These are phyloP conservation scores for Aciculosporium take DNA, from an alignment of 2,329 filamentous ascomycete genomes.

Conservation along the genomic window DNA sequence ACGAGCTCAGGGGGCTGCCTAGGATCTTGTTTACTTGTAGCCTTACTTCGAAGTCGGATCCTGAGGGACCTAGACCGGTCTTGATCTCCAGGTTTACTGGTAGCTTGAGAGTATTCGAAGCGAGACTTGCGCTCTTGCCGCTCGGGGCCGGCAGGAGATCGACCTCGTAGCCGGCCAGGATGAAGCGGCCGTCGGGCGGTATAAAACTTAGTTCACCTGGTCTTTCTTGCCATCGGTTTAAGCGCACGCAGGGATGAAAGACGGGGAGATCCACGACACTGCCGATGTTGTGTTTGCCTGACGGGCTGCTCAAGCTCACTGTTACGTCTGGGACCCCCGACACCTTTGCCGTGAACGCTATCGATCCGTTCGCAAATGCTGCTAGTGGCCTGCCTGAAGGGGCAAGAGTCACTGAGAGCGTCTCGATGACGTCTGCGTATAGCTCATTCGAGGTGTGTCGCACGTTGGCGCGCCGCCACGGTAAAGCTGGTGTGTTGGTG, in stretches of 20 bases:
- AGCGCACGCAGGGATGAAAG: constrained; percentile 87
- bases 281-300: constrained; percentile 61
- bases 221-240: constrained; percentile 78
- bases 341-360: constrained; percentile 89
- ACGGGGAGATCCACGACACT: constrained; percentile 75
- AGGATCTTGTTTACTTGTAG: constrained; percentile 57
- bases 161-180: constrained; percentile 87
- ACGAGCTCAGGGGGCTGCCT: constrained; percentile 21
- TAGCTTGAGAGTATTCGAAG: constrained; percentile 55
- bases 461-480: constrained; percentile 85
- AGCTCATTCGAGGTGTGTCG: constrained; percentile 93
- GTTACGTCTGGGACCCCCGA: constrained; percentile 88
- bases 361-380: constrained; percentile 79
- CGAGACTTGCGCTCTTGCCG: constrained; percentile 39
- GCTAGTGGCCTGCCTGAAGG: constrained; percentile 79
- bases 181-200: constrained; percentile 86
- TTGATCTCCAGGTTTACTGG: constrained; percentile 72
- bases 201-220: constrained; percentile 92
- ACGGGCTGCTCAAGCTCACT: constrained; percentile 64
- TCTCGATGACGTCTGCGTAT: constrained; percentile 91
- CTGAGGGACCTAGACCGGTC: constrained; percentile 59
- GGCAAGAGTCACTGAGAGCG: constrained; percentile 72
- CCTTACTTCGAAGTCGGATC: constrained; percentile 79
- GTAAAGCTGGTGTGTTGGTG: constrained; percentile 44
- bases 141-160: constrained; percentile 65